Conservation (phyloP, 2,329 filamentous ascomycete genomes). For the Aspergillus texensis region DNA sequence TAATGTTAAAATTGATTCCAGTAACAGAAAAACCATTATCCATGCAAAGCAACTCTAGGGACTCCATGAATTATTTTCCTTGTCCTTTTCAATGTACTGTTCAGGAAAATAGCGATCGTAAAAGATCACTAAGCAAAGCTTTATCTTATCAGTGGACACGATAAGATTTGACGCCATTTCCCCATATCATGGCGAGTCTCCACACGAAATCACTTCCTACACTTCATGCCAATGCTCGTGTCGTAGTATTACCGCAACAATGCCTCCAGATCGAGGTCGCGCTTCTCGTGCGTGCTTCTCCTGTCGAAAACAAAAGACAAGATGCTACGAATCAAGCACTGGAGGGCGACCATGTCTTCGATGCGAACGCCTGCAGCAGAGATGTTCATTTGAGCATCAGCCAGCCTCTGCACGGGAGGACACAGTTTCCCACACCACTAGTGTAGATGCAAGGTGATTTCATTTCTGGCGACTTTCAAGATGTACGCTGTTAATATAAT, state of each 20-base stretch:
- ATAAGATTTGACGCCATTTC: slow-evolving; percentile 3
- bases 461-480: too few relatives aligned
- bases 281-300: slow-evolving; percentile 39
- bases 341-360: slow-evolving; percentile 38
- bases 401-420: background rate
- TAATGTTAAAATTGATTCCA: background rate
- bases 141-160: slow-evolving; percentile 5
- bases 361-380: slow-evolving; percentile 39
- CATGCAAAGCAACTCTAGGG: too few relatives aligned
- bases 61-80: too few relatives aligned
- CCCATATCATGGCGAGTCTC: slow-evolving; percentile 3
- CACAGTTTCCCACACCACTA: too few relatives aligned
- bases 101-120: background rate
- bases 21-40: too few relatives aligned
- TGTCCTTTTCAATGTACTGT: too few relatives aligned
- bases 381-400: slow-evolving; percentile 34
- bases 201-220: background rate
- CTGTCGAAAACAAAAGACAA: slow-evolving; percentile 47
- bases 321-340: slow-evolving; percentile 41
- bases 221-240: background rate
- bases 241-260: background rate
- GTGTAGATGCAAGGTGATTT: background rate
- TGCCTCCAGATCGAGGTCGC: slow-evolving; percentile 19
- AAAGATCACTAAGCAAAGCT: background rate
- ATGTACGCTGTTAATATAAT: too few relatives aligned